Evolutionary conservation across 768 basidiomycete genomes (phyloP).

Genomic region (Suillus bovinus): DNA sequence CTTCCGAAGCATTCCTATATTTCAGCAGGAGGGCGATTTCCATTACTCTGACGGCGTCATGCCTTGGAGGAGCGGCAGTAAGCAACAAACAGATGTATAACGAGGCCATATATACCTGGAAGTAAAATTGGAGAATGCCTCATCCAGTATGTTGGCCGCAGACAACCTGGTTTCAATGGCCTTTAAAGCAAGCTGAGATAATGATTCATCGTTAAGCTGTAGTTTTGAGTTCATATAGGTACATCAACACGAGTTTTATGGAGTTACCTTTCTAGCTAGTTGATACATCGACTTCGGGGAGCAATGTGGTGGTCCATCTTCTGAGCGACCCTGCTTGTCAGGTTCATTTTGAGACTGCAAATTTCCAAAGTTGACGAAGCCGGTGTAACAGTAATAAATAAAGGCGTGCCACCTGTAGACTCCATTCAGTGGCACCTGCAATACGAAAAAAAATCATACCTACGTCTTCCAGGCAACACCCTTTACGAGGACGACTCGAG

Average conservation of each 20-base stretch:
- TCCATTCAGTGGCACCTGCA: background rate
- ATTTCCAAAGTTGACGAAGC: constrained; percentile 7
- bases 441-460: background rate
- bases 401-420: constrained; percentile 10
- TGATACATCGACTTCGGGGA: constrained; percentile 30
- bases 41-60: constrained; percentile 9
- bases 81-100: background rate
- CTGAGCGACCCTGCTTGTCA: background rate
- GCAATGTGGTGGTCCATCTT: constrained; percentile 12
- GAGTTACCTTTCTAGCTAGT: constrained; percentile 20
- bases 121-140: constrained; percentile 15
- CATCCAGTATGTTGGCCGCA: constrained; percentile 10
- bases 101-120: constrained; percentile 2
- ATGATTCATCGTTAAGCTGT: constrained; percentile 4
- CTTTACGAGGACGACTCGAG: constrained; percentile 9
- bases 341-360: constrained; percentile 5
- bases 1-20: constrained; percentile 2
- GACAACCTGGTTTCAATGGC: constrained; percentile 8
- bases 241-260: background rate
- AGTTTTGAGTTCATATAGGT: background rate
- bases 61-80: constrained; percentile 1
- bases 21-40: constrained; percentile 7
- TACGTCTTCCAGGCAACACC: constrained; percentile 13
- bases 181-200: constrained; percentile 9
- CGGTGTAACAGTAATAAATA: constrained; percentile 13